Conservation (phyloP, 2,329 filamentous ascomycete genomes). For the Penicillium concentricum region DNA sequence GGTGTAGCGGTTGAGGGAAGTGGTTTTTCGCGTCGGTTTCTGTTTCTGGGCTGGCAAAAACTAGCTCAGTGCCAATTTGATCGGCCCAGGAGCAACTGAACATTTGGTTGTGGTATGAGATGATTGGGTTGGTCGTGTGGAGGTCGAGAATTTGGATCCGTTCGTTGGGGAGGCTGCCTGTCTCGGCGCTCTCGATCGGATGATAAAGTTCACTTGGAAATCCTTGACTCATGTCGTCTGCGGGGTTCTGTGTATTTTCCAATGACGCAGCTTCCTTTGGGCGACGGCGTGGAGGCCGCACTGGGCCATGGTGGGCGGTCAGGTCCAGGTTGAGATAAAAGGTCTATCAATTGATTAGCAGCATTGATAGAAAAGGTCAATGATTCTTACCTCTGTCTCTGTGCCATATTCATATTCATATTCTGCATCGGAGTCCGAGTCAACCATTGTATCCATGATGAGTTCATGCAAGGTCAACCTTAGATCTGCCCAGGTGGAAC, state of each 20-base stretch:
- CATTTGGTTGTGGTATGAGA: slow-evolving; percentile 75
- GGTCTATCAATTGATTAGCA: slow-evolving; percentile 39
- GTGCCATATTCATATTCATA: slow-evolving; percentile 62
- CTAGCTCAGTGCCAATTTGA: slow-evolving; percentile 78
- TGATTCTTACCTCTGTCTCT: slow-evolving; percentile 49
- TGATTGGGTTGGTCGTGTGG: slow-evolving; percentile 70
- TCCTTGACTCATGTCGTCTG: not conserved
- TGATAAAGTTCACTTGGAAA: slow-evolving; percentile 32
- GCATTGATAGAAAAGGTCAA: not conserved
- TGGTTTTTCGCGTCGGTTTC: slow-evolving; percentile 25
- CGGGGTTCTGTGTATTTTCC: not conserved
- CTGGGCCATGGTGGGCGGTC: slow-evolving; percentile 44
- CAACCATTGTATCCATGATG: slow-evolving; percentile 24
- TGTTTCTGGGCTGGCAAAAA: slow-evolving; percentile 57
- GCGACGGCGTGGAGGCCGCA: slow-evolving; percentile 35
- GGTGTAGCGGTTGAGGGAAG: slow-evolving; percentile 44
- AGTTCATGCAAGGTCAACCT: not conserved
- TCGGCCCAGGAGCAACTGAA: slow-evolving; percentile 80
- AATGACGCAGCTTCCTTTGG: slow-evolving; percentile 16
- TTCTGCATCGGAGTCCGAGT: slow-evolving; percentile 46
- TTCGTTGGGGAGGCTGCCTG: slow-evolving; percentile 26
- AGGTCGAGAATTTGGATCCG: slow-evolving; percentile 79
- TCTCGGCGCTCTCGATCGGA: slow-evolving; percentile 40
- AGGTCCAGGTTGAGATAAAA: slow-evolving; percentile 63
- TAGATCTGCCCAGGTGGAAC: not conserved